These are phyloP conservation scores for Oidiodendron maius DNA, from an alignment of 495 filamentous ascomycete species.

Conservation along the genomic window DNA sequence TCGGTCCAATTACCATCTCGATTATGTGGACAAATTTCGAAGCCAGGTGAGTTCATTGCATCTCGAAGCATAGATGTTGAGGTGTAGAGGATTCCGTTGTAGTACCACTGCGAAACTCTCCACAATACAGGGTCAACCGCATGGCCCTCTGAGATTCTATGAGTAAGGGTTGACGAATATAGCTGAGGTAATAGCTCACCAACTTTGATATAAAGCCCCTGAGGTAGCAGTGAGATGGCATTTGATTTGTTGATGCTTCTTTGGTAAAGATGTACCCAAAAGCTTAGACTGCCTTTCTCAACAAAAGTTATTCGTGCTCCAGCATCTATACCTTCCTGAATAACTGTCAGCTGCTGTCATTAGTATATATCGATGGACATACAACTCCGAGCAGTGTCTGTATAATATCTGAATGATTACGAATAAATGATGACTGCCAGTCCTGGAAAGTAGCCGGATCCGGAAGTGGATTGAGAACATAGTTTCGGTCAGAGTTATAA, in stretches of 20 bases:
- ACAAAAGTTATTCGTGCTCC: not conserved
- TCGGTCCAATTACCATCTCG: not conserved
- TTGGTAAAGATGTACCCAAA: not conserved
- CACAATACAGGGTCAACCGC: not conserved
- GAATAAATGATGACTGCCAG: not conserved
- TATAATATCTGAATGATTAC: constrained; percentile 33
- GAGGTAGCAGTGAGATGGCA: not conserved
- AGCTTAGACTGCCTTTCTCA: not conserved
- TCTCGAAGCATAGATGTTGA: not conserved
- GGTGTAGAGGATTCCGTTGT: not conserved
- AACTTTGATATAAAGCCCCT: not conserved
- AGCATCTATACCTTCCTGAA: not conserved
- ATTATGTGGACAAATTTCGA: not conserved
- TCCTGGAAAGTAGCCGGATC: not conserved
- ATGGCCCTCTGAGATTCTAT: not conserved
- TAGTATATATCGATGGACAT: constrained; percentile 4
- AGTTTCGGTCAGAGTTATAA: constrained; percentile 28
- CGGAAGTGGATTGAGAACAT: constrained; percentile 16
- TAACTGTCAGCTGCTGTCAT: not conserved
- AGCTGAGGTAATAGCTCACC: not conserved
- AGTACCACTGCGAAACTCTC: not conserved
- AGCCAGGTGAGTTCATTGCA: not conserved
- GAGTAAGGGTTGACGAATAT: not conserved
- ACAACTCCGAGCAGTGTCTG: constrained; percentile 23
- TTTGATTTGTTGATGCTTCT: not conserved